phyloP scores from a whole-genome alignment of 1,284 basidiomycete genomes.

The Moesziomyces globuligerus region DNA sequence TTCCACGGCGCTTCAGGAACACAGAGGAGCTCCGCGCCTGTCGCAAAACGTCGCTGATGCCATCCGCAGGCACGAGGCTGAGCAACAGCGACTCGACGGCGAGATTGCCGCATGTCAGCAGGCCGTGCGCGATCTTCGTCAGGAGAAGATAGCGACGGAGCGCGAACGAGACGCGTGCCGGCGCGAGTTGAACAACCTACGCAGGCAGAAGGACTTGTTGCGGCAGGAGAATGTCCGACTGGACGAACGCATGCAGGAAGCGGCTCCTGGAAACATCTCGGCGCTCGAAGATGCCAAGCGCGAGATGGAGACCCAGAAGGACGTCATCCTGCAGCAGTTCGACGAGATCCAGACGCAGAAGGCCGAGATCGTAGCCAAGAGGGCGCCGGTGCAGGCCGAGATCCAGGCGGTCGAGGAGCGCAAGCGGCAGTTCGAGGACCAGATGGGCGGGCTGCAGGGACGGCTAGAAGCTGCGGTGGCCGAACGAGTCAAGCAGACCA shows the following conservation, averaged over 20 bases:
- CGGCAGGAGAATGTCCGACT: slow-evolving; percentile 67
- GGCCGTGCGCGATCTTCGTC: slow-evolving; percentile 11
- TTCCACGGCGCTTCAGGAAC: slow-evolving; percentile 65
- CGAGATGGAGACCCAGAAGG: slow-evolving; percentile 50
- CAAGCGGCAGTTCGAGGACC: slow-evolving; percentile 11
- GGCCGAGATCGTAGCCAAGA: slow-evolving; percentile 63
- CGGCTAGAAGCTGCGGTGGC: slow-evolving; percentile 50
- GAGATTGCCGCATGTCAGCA: slow-evolving; percentile 18
- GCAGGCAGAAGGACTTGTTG: slow-evolving; percentile 30
- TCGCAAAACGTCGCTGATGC: slow-evolving; percentile 56
- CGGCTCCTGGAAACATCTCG: slow-evolving; percentile 77
- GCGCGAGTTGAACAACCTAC: slow-evolving; percentile 25
- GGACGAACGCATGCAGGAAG: slow-evolving; percentile 76
- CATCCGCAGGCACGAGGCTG: slow-evolving; percentile 44
- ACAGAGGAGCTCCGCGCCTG: slow-evolving; percentile 65
- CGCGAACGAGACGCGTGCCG: slow-evolving; percentile 12
- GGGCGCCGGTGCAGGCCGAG: slow-evolving; percentile 63
- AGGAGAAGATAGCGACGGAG: slow-evolving; percentile 23
- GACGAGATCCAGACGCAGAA: slow-evolving; percentile 46
- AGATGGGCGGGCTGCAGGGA: slow-evolving; percentile 36
- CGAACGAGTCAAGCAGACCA: slow-evolving; percentile 61
- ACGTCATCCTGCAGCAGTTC: slow-evolving; percentile 50
- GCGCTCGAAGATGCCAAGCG: slow-evolving; percentile 73
- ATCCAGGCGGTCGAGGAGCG: slow-evolving; percentile 32
- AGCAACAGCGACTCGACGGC: slow-evolving; percentile 25